Conservation (phyloP, 306 rosid genomes). For the Prunus fruticosa region DNA sequence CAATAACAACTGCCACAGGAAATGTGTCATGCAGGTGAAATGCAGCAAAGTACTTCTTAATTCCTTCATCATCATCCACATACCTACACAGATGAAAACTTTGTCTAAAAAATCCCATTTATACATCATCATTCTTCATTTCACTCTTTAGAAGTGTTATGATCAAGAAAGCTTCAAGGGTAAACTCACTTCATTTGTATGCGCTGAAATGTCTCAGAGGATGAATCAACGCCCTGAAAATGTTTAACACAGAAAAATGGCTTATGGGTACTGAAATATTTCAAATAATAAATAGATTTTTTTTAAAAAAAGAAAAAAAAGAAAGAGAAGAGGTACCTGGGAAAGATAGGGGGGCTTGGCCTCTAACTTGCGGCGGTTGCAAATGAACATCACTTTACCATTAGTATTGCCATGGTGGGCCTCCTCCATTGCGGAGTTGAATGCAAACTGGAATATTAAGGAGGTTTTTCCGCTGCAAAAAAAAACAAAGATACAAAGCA, state of each 20-base stretch:
- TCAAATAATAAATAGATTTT: background rate
- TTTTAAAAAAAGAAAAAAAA: background rate
- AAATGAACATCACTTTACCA: constrained; percentile 60
- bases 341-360: constrained; percentile 86
- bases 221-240: constrained; percentile 64
- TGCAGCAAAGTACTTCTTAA: constrained; percentile 84
- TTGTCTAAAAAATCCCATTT: background rate
- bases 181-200: constrained; percentile 66
- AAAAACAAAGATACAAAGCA: background rate
- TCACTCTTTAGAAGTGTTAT: background rate
- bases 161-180: background rate
- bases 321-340: constrained; percentile 40
- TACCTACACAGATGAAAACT: constrained; percentile 40
- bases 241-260: background rate
- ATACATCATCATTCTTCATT: background rate
- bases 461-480: constrained; percentile 81
- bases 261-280: background rate
- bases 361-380: constrained; percentile 53
- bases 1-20: constrained; percentile 69
- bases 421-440: constrained; percentile 39
- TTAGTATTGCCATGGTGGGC: constrained; percentile 17
- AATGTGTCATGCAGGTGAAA: constrained; percentile 61
- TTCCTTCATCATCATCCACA: constrained; percentile 68
- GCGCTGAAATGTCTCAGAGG: constrained; percentile 58
- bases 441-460: constrained; percentile 78